Percentiles rank a stretch among this genome's conserved stretches.
Evolutionary conservation across 2,329 filamentous ascomycete species (phyloP).

Genomic region (Cytospora piceicola): DNA sequence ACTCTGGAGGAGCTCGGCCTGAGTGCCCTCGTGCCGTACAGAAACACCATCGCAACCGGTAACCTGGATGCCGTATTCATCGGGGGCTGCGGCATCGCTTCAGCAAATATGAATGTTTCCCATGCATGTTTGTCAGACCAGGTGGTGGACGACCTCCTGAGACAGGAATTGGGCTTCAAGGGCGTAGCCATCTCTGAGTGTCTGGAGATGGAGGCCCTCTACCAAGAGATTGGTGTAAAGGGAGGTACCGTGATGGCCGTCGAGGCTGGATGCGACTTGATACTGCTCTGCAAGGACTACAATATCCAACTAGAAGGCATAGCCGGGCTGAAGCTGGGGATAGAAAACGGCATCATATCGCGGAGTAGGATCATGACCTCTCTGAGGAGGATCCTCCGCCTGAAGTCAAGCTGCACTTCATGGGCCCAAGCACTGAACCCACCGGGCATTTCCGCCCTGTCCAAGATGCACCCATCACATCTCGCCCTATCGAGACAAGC

Average conservation of each 20-base stretch:
- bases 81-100: conserved; percentile 90
- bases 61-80: conserved; percentile 92
- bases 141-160: conserved; percentile 85
- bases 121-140: conserved; percentile 93
- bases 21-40: conserved; percentile 89
- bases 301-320: conserved; percentile 90
- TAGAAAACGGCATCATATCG: conserved; percentile 88
- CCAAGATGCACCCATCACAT: conserved; percentile 81
- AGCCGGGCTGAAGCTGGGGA: conserved; percentile 82
- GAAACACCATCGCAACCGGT: conserved; percentile 84
- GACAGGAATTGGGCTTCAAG: conserved; percentile 86
- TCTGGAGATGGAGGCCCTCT: conserved; percentile 93
- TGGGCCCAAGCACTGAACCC: conserved; percentile 94
- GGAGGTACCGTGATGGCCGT: conserved; percentile 97
- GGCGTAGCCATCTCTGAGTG: conserved; percentile 96
- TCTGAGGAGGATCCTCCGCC: conserved; percentile 72
- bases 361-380: conserved; percentile 81
- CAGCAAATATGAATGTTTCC: conserved; percentile 90
- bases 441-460: conserved; percentile 74
- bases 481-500: conserved; percentile 79
- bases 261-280: conserved; percentile 91
- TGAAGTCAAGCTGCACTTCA: conserved; percentile 85
- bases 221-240: conserved; percentile 94
- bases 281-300: conserved; percentile 86
- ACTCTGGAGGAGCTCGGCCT: conserved; percentile 89